Evolutionary conservation across 345 rosid genomes (phyloP), one percentile per base, ranked within the genome.

Genomic region (Nephelium lappaceum): DNA sequence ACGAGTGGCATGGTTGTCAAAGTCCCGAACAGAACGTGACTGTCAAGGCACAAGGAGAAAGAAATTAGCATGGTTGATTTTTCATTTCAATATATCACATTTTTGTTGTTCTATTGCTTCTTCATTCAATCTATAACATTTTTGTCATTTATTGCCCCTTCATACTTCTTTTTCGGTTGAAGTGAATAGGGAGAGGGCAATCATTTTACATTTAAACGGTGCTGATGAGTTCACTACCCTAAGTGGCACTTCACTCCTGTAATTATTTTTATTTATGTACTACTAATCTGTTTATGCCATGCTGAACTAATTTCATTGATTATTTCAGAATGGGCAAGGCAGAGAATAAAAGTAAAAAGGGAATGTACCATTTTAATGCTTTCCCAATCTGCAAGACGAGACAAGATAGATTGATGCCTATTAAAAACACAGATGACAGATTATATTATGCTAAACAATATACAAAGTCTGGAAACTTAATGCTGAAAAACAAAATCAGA

Each of bases 341-440:
- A 11, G 43, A 49, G 19, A 36, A 19, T 21, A 51, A 41, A 19
- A 65, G 23, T 21, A 7, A 31, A 73, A 58, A 31, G 36, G 43
- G 31, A 45, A 47, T 5, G 15, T 75, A 75, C 86, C 78, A 60
- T 78, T 47, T 27, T 31, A 39, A 80, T 71, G 16, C 27, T 57
- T 31, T 85, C 80, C 86, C 84, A 78, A 77, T 85, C 71, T 9
- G 65, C 61, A 68, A 83, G 83, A 24, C 81, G 84, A 58, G 86
- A 31, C 61, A 83, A 16, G 45, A 79, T 42, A 71, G 86, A 49
- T 42, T 81, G 79, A 73, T 85, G 88, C 86, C 88, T 85, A 79
- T 45, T 7, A 42, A 57, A 31, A 71, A 70, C 18, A 67, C 0
- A 3, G 55, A 70, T 71, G 18, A 62, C 0, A 3, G 62, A 70